Conservation (phyloP, 768 basidiomycete species). For the Cystofilobasidium capitatum region DNA sequence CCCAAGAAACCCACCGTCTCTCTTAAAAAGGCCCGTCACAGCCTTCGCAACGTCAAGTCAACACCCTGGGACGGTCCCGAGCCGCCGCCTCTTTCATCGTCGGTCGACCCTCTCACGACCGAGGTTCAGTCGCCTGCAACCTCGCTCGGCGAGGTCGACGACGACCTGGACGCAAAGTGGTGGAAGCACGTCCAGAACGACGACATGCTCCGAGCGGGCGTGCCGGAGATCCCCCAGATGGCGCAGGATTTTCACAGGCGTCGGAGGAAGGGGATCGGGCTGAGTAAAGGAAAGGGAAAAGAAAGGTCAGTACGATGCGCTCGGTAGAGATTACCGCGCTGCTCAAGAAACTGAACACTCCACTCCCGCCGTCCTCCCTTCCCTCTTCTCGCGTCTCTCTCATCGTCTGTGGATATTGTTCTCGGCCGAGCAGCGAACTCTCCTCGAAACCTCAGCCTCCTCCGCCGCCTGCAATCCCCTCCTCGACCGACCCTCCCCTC, state of each 20-base stretch:
- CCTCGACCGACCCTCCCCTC: not conserved
- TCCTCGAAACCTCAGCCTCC: conserved; percentile 5
- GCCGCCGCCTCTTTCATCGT: not conserved
- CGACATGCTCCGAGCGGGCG: conserved; percentile 12
- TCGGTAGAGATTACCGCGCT: not conserved
- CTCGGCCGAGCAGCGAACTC: not conserved
- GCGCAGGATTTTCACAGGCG: conserved; percentile 28
- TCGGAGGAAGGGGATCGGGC: conserved; percentile 24
- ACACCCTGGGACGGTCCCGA: not conserved
- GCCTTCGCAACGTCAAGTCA: conserved; percentile 2
- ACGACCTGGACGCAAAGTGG: conserved; percentile 18
- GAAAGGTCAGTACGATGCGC: conserved; percentile 6
- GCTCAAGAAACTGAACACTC: no score
- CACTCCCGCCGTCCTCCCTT: no score
- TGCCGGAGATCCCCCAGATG: conserved; percentile 12
- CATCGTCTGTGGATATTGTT: not conserved
- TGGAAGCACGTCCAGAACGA: conserved; percentile 15
- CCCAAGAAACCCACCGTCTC: not conserved
- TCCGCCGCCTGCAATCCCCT: conserved; percentile 9
- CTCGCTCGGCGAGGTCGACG: not conserved
- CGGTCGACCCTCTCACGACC: not conserved
- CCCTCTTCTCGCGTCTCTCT: not conserved
- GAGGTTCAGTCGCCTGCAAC: not conserved
- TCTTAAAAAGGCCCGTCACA: not conserved
- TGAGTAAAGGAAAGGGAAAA: conserved; percentile 18